Evolutionary conservation across 495 filamentous ascomycete species (phyloP).

Genomic region (Xylaria longipes): DNA sequence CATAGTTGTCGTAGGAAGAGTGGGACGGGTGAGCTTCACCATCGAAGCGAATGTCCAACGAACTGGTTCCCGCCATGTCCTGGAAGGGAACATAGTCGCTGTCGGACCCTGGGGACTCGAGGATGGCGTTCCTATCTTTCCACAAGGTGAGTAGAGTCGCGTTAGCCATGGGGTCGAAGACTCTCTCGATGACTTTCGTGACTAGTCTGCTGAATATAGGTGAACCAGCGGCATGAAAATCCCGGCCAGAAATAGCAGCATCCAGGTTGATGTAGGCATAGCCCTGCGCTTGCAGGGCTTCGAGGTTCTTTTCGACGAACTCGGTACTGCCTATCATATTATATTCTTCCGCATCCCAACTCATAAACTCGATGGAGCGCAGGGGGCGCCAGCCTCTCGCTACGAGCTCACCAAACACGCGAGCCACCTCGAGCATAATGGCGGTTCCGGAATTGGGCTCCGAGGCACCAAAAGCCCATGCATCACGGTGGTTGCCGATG

Average conservation of each 20-base stretch:
- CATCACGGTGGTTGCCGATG: slow-evolving; percentile 92
- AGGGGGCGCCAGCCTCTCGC: slow-evolving; percentile 85
- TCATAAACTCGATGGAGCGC: slow-evolving; percentile 91
- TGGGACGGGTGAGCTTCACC: slow-evolving; percentile 77
- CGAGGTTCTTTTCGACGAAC: slow-evolving; percentile 89
- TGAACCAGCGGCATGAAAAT: slow-evolving; percentile 77
- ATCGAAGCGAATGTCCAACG: slow-evolving; percentile 82
- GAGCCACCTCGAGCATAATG: slow-evolving; percentile 84
- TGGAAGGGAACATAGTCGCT: slow-evolving; percentile 94
- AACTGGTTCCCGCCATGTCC: slow-evolving; percentile 89
- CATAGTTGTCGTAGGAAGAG: slow-evolving; percentile 87
- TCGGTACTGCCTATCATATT: slow-evolving; percentile 95
- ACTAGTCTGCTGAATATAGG: slow-evolving; percentile 78
- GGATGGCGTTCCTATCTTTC: slow-evolving; percentile 66
- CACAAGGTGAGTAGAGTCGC: slow-evolving; percentile 76
- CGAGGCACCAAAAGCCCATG: slow-evolving; percentile 87
- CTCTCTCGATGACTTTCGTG: slow-evolving; percentile 72
- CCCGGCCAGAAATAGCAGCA: slow-evolving; percentile 74
- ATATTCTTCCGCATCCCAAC: slow-evolving; percentile 94
- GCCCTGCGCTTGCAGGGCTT: slow-evolving; percentile 72
- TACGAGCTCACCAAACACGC: slow-evolving; percentile 79
- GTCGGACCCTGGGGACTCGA: slow-evolving; percentile 77
- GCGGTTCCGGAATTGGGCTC: slow-evolving; percentile 91
- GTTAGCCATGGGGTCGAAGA: slow-evolving; percentile 74
- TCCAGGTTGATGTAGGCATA: slow-evolving; percentile 94